Conservation (phyloP, 2,329 filamentous ascomycete species). For the Sclerotinia sclerotiorum region DNA sequence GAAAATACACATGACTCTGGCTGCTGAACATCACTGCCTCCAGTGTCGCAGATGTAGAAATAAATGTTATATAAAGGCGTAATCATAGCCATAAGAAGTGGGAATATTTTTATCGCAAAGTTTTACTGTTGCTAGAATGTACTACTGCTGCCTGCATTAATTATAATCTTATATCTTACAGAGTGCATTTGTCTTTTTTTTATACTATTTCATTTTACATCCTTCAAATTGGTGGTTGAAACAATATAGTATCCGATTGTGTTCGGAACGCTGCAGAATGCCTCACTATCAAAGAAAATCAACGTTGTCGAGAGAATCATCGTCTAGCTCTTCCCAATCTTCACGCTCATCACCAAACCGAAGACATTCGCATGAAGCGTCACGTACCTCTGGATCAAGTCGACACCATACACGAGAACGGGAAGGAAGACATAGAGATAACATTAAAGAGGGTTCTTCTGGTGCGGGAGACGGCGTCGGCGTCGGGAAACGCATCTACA, state of each 20-base stretch:
- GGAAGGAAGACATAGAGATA: neutral
- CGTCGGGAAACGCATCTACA: slow-evolving; percentile 2
- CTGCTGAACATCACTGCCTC: slow-evolving; percentile 19
- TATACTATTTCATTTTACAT: neutral
- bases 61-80: neutral
- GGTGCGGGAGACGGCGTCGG: neutral
- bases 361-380: neutral
- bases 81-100: neutral
- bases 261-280: neutral
- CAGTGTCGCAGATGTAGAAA: neutral
- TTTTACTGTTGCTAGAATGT: neutral
- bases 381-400: neutral
- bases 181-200: neutral
- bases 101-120: neutral
- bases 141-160: neutral
- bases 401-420: neutral
- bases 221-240: neutral
- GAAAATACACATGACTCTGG: slow-evolving; percentile 12
- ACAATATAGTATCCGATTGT: neutral
- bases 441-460: neutral
- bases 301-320: slow-evolving; percentile 8
- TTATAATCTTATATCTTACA: too few relatives aligned
- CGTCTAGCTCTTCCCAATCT: slow-evolving; percentile 8
- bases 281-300: neutral
- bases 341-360: neutral